Evolutionary conservation across 192 early-diverging fungal genomes (phyloP).

Genomic region (Mortierella hygrophila): DNA sequence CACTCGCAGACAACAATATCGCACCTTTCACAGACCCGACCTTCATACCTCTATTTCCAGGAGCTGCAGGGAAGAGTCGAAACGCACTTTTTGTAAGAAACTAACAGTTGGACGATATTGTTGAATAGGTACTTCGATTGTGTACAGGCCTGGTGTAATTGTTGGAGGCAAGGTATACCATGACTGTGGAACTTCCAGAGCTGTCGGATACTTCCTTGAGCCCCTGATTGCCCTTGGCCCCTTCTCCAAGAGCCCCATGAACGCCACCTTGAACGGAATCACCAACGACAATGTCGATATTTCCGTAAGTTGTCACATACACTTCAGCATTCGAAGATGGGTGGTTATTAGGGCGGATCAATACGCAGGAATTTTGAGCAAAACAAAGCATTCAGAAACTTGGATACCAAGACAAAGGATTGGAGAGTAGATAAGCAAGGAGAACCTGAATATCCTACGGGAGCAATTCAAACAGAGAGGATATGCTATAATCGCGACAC

Average conservation of each 20-base stretch:
- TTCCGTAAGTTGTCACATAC: conserved; percentile 71
- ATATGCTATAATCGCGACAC: too few relatives aligned
- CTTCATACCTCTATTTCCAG: too few relatives aligned
- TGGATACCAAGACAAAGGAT: neutral
- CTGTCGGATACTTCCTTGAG: conserved; percentile 96
- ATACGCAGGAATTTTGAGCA: neutral
- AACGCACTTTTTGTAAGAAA: too few relatives aligned
- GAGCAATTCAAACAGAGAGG: too few relatives aligned
- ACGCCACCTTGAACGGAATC: conserved; percentile 88
- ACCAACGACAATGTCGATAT: conserved; percentile 95
- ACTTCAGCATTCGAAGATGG: neutral
- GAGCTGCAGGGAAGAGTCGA: too few relatives aligned
- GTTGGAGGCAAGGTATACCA: conserved; percentile 87
- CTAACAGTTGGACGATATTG: neutral
- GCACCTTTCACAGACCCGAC: neutral
- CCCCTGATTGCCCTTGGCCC: conserved; percentile 92
- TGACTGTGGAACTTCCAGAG: conserved; percentile 88
- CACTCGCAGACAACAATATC: neutral
- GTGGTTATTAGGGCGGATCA: neutral
- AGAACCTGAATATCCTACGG: too few relatives aligned
- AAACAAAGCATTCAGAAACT: too few relatives aligned
- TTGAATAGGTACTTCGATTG: conserved; percentile 78
- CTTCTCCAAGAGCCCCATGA: conserved; percentile 90
- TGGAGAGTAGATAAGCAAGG: neutral
- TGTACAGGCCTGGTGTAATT: conserved; percentile 91